Evolutionary conservation across 805 yeast genomes (phyloP), one percentile per base, ranked within the genome.

Genomic region (Saturnispora silvae): DNA sequence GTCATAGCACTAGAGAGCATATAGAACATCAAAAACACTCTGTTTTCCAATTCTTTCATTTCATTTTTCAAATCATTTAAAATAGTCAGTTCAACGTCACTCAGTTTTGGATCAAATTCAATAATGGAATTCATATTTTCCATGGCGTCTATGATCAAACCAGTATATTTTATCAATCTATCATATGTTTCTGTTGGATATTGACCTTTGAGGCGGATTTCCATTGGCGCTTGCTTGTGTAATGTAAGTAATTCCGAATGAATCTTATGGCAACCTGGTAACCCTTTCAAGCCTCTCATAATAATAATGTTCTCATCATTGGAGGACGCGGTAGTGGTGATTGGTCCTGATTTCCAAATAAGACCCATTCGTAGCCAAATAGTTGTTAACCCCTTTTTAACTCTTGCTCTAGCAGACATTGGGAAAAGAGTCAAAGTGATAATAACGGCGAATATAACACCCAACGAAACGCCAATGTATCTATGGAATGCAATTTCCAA

Each of bases 291-390:
- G 2, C 77, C 77, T n/a, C n/a, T n/a, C n/a, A n/a, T n/a, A 26
- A 61, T 52, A 9, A 68, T 49, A 19, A 38, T 33, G 29, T 45
- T 35, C 16, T 54, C 56, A 4, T 41, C 37, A 38, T 55, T 41
- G 25, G 43, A 49, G 13, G 49, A 55, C 25, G 56, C 52, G n/a
- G 53, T 57, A 35, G 61, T 68, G 14, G 65, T 69, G 43, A 83
- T 57, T 2, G 87, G 85, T 45, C 81, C 89, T 34, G 76, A 62
- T 46, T 77, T 78, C 94, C 94, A 83, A 7, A 77, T 67, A 17
- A 84, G 67, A 1, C 95, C 95, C 68, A 83, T 67, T 31, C 86
- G 63, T 28, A 84, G 60, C 94, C 94, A 84, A 17, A 82, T 61
- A 3, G 76, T 59, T 1, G 84, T 71, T 17, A 83, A 52, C 0